Base-by-base conservation (phyloP, 768 basidiomycete genomes). In the Harrya chromipes region DNA sequence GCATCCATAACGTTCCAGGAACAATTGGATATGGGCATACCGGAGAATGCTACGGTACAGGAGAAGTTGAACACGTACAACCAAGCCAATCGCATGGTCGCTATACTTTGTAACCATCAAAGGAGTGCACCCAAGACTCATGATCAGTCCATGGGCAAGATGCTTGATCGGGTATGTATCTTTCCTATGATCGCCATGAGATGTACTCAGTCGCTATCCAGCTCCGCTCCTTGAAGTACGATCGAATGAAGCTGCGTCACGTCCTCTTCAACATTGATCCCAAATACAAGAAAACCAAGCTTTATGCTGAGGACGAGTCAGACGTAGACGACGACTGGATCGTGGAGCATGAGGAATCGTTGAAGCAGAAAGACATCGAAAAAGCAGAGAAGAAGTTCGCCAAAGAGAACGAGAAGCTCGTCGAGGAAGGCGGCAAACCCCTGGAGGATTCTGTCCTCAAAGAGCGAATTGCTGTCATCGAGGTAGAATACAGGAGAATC, bases 51-150 rank as follows among this genome's bases (percentile, higher is more conserved):
- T 1, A 85, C 88, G 3, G 74, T 91, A n/a, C 90, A 94, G 60
- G 95, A 99, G 74, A 97, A 97, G 73, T 76, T 98, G 41, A 92
- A 95, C 48, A 90, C 92, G 17, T 99, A 98, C 72, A 97, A 98
- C 61, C 87, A 90, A 41, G 95, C 97, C 10, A 98, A 99, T 71
- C 88, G 97, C 38, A 80, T 87, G 78, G 97, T 98, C 14, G 97
- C 97, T 52, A 92, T 98, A 53, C 76, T 99, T 33, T 99, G 97
- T 78, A 99, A 99, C 79, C 97, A 99, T 89, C 94, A 98, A 69
- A 81, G 93, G 69, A 85, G 83, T 49, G 93, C 87, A 1, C 87
- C 91, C 37, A 98, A 97, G 73, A 88, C 85, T 5, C 94, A 97
- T 60, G 90, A 88, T 29, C 87, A 89, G 52, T 88, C 88, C 8